phyloP scores from a whole-genome alignment of 2,329 filamentous ascomycete genomes.

The Purpureocillium takamizusanense region DNA sequence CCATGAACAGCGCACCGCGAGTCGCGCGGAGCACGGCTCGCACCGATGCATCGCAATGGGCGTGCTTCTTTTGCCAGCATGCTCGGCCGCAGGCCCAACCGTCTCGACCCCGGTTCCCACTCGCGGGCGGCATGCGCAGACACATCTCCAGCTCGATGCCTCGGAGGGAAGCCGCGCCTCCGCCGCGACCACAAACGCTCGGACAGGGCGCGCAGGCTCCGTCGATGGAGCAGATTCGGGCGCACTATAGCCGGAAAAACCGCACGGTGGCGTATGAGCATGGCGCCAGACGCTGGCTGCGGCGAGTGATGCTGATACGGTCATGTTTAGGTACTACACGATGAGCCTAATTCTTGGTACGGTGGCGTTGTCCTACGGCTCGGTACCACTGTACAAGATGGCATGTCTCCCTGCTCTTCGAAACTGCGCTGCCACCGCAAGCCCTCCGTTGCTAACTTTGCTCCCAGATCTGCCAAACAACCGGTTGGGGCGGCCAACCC shows the following conservation, averaged over 20 bases:
- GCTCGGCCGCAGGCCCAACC: conserved; percentile 18
- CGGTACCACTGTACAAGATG: conserved; percentile 83
- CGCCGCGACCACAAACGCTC: conserved; percentile 3
- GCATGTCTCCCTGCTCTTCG: conserved; percentile 29
- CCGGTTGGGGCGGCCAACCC: conserved; percentile 88
- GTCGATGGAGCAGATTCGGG: conserved; percentile 54
- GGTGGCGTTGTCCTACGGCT: conserved; percentile 72
- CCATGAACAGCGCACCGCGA: conserved; percentile 31
- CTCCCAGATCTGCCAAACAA: conserved; percentile 66
- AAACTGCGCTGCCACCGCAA: neutral
- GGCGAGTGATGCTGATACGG: conserved; percentile 9
- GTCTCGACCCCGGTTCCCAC: conserved; percentile 8
- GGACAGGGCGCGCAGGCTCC: conserved; percentile 19
- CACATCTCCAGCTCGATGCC: conserved; percentile 20
- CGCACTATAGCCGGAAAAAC: conserved; percentile 59
- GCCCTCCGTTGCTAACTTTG: no score
- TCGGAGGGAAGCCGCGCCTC: conserved; percentile 6
- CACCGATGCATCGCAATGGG: conserved; percentile 19
- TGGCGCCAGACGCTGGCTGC: conserved; percentile 2
- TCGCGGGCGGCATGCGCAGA: conserved; percentile 19
- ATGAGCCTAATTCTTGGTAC: conserved; percentile 72
- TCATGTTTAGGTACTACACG: conserved; percentile 53
- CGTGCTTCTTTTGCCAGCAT: conserved; percentile 28
- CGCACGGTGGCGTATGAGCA: conserved; percentile 39
- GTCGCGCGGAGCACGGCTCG: conserved; percentile 21